Evolutionary conservation across 1,139 yeast species (phyloP), one percentile per base, ranked within the genome.

Genomic region (Eremothecium sinecaudum): DNA sequence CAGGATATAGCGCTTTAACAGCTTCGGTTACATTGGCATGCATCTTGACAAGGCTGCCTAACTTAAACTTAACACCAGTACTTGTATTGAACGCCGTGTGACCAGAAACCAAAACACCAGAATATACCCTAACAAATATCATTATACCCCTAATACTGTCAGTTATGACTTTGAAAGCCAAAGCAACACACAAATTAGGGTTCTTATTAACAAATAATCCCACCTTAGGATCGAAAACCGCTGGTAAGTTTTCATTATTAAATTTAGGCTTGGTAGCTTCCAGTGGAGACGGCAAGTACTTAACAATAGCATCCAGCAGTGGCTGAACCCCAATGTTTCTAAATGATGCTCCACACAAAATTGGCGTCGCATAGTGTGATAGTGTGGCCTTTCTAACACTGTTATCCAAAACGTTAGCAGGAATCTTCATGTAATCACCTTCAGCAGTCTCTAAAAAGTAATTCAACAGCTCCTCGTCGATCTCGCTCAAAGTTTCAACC

Each of bases 311-410:
- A 55, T 90, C 98, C 61, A 90, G 62, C 36, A 92, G 62, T 0
- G 97, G 96, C 53, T 90, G 98, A 2, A 90, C 94, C 10, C 98
- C 98, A 34, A 90, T 80, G 52, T 90, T 90, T 43, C 69, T 73
- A 60, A 90, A 90, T 34, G 96, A 81, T 1, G 97, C 82, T 3
- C 99, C 98, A 58, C 96, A 84, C 24, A 86, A 62, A 0, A 90
- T 81, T 0, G 99, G 97, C 0, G 80, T 71, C 2, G 83, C 66
- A 24, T 64, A 60, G 35, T 71, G 69, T 1, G 57, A 56, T 3
- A 83, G 47, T 0, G 94, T 81, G 1, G 81, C 74, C 19, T 62
- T 61, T 36, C 83, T 64, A 9, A 90, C 67, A 0, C 94, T 79
- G 11, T 52, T 48, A 33, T 67, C 69, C 19, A 90, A 61, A 2